Percentiles rank a stretch among this genome's conserved stretches.
Evolutionary conservation across 805 yeast species (phyloP).

Genomic region (Schwanniomyces vanrijiae): DNA sequence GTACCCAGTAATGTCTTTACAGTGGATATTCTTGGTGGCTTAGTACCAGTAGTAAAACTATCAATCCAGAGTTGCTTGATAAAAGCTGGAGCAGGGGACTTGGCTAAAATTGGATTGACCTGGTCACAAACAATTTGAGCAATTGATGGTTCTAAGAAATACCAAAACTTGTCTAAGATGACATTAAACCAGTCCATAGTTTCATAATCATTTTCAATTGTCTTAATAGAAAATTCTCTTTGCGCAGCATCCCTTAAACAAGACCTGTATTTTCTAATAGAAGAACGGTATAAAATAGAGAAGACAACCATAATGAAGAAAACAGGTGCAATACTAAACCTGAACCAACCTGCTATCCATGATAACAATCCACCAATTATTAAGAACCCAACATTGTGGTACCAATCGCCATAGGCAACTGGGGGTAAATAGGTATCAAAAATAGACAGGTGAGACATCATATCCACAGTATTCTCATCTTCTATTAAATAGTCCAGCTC

Average conservation of each 20-base stretch:
- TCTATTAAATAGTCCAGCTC: constrained; percentile 60
- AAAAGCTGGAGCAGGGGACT: constrained; percentile 77
- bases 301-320: constrained; percentile 66
- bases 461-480: constrained; percentile 72
- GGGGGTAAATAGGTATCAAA: constrained; percentile 78
- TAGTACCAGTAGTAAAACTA: constrained; percentile 88
- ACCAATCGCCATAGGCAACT: constrained; percentile 90
- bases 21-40: constrained; percentile 89
- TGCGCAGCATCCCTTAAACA: constrained; percentile 76
- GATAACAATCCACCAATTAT: constrained; percentile 68
- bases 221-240: constrained; percentile 77
- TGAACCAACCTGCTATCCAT: constrained; percentile 75
- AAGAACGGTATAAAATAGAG: constrained; percentile 75
- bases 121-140: constrained; percentile 83
- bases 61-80: constrained; percentile 83
- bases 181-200: constrained; percentile 94
- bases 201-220: constrained; percentile 86
- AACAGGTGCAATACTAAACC: constrained; percentile 77
- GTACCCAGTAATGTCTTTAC: constrained; percentile 91
- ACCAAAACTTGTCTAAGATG: constrained; percentile 90
- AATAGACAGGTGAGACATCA: constrained; percentile 67
- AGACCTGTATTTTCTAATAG: constrained; percentile 77
- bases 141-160: constrained; percentile 82
- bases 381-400: constrained; percentile 77
- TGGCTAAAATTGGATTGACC: constrained; percentile 80